A percentile compares a stretch with the other conserved stretches of the same genome.
Conservation (phyloP, 805 yeast genomes). For the Ogataea dorogensis region DNA sequence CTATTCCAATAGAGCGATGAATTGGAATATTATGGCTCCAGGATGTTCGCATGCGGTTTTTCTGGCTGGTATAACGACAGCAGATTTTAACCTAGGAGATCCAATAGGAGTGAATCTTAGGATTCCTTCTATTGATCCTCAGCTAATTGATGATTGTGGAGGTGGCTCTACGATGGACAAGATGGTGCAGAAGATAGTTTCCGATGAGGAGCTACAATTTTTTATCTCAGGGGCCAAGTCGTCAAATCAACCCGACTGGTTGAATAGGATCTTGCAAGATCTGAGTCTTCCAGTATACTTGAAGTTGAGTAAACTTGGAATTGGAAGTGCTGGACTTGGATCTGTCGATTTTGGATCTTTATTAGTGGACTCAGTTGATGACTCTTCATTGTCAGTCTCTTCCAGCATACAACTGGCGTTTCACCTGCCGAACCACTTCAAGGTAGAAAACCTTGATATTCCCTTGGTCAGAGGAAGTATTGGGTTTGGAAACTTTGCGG, state of each 20-base stretch:
- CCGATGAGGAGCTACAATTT: constrained; percentile 2
- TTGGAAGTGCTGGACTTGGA: not conserved
- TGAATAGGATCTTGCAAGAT: not conserved
- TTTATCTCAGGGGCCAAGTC: constrained; percentile 8
- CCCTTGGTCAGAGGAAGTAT: constrained; percentile 1
- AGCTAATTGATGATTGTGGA: constrained; percentile 11
- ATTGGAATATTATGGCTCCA: constrained; percentile 1
- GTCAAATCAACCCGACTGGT: constrained; percentile 9
- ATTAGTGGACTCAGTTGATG: constrained; percentile 1
- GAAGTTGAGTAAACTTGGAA: not conserved
- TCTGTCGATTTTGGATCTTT: not conserved
- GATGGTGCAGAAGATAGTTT: constrained; percentile 1
- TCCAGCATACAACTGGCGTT: not conserved
- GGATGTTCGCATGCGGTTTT: constrained; percentile 1
- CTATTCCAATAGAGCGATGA: constrained; percentile 1
- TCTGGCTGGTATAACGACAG: not conserved
- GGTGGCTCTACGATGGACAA: constrained; percentile 13
- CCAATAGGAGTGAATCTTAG: constrained; percentile 1
- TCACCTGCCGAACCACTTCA: not conserved
- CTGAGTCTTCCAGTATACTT: not conserved
- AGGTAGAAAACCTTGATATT: not conserved
- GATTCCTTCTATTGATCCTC: constrained; percentile 11
- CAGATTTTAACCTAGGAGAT: not conserved
- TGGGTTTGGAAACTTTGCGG: not conserved
- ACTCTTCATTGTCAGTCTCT: not conserved